A percentile compares a stretch with the other conserved stretches of the same genome.
These are phyloP conservation scores for Trebouxia sp. DNA, from an alignment of 139 green algal genomes.

Conservation along the genomic window DNA sequence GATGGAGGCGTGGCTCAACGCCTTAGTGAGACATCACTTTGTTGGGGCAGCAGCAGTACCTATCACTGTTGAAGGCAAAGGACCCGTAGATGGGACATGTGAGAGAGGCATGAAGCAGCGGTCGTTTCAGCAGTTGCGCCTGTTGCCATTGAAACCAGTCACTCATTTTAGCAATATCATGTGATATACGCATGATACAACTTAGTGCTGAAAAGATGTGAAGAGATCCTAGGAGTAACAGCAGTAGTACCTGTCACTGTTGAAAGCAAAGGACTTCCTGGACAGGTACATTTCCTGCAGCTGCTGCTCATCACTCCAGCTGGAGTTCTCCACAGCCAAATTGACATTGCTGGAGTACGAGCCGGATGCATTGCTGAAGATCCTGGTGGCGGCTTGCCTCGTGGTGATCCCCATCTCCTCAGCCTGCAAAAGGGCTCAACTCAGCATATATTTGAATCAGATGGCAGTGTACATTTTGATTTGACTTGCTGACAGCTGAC, in stretches of 20 bases:
- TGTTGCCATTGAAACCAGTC: no score
- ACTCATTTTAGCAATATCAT: no score
- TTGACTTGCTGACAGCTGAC: no score
- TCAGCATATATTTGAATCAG: neutral
- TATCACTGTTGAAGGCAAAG: slow-evolving; percentile 97
- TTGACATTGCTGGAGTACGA: slow-evolving; percentile 99
- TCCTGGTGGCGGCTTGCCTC: slow-evolving; percentile 90
- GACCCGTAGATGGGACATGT: no score
- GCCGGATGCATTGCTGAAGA: slow-evolving; percentile 96
- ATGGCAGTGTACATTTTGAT: neutral
- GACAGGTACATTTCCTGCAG: slow-evolving; percentile 95
- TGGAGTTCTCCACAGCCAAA: slow-evolving; percentile 97
- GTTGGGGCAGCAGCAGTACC: no score
- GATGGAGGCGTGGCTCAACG: no score
- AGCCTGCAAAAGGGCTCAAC: slow-evolving; percentile 59
- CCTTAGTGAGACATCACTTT: no score
- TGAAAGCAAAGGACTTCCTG: slow-evolving; percentile 98
- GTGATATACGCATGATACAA: no score
- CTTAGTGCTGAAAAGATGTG: neutral
- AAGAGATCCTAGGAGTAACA: neutral
- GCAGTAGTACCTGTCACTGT: slow-evolving; percentile 79
- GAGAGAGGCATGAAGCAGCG: no score
- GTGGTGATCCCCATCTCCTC: slow-evolving; percentile 84
- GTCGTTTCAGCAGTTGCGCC: no score
- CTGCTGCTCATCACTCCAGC: slow-evolving; percentile 96